Evolutionary conservation across 2,329 filamentous ascomycete genomes (phyloP), one percentile per base, ranked within the genome.

Genomic region (Sporothrix luriei): DNA sequence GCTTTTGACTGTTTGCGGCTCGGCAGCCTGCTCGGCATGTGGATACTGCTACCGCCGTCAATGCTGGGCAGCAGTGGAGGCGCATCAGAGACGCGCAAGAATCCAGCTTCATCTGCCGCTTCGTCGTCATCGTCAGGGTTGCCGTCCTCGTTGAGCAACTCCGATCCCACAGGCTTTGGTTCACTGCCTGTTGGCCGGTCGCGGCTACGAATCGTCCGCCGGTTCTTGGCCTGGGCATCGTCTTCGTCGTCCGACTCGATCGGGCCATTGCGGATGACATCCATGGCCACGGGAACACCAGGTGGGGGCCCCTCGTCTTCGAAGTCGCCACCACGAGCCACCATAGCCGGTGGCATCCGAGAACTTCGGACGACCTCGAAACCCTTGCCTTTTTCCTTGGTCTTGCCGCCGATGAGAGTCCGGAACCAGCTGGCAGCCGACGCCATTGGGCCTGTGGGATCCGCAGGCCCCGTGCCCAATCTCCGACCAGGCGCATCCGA

Each of bases 281-380:
- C 85, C 83, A 86, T 88, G 26, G 87, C 87, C 11, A 90, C 86
- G 4, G 88, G 88, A 49, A 89, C 87, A 1, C 88, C 88, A 74
- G 90, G 86, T 0, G 87, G 87, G 1, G 86, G 92, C 0, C 88
- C 86, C 66, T 91, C 91, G 70, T 90, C 84, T 52, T 86, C 88
- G 70, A 88, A 85, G 40, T 86, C 84, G 11, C 84, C 80, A 38
- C 80, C 84, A 76, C 78, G 83, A 73, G 82, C 80, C 72, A 84
- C 85, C 83, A 93, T 91, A 70, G 90, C 89, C 7, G 91, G 90
- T 2, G 93, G 93, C 82, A 95, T 93, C 69, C 94, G 87, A 9
- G 93, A 88, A 77, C 94, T 97, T 75, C 95, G 84, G 19, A 99
- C 94, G 5, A 99, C 95, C 78, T 98, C 95, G 74, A 99, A 99